Evolutionary conservation across 805 yeast species (phyloP), one percentile per base, ranked within the genome.

Genomic region (Ogataea wickerhamii): DNA sequence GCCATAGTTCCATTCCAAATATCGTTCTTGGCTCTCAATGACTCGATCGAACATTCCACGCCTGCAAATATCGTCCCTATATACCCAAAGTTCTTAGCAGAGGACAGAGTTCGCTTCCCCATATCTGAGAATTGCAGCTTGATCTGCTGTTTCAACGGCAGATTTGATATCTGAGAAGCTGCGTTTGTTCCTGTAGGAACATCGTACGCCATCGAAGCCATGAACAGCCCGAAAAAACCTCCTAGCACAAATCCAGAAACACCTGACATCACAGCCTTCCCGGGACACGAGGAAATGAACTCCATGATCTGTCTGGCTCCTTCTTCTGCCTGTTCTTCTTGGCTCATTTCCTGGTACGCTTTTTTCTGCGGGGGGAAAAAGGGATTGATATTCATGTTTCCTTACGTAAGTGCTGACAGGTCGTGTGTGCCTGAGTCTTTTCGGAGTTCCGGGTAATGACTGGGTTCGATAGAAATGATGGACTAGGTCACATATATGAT

Each of bases 231-330:
- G 61, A 91, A 88, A 42, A 89, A 84, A 44, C 97, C 98, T 65
- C 98, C 98, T 25, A 91, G 76, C 26, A 82, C 89, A 63, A 87
- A 91, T 17, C 98, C 98, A 11, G 95, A 80, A 16, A 82, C 96
- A 44, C 96, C 98, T 20, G 96, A 83, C 71, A 89, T 80, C 18
- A 73, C 81, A 0, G 96, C 78, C 59, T 93, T 91, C 14, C 97
- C 98, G 0, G 97, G 96, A 66, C 98, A 91, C 5, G 96, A 85
- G 47, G 82, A 76, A 88, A 89, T 87, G 63, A 83, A 78, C 36
- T 73, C 78, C 58, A 87, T 78, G 82, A 91, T 84, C 55, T 78
- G 80, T 53, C 70, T 67, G 6, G 97, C 97, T 13, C 95, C 95
- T 38, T 78, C 79, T 51, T 87, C 93, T 2, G 95, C 96, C 64